Evolutionary conservation across 2,329 filamentous ascomycete genomes (phyloP).

Genomic region (Neopestalotiopsis rosae): DNA sequence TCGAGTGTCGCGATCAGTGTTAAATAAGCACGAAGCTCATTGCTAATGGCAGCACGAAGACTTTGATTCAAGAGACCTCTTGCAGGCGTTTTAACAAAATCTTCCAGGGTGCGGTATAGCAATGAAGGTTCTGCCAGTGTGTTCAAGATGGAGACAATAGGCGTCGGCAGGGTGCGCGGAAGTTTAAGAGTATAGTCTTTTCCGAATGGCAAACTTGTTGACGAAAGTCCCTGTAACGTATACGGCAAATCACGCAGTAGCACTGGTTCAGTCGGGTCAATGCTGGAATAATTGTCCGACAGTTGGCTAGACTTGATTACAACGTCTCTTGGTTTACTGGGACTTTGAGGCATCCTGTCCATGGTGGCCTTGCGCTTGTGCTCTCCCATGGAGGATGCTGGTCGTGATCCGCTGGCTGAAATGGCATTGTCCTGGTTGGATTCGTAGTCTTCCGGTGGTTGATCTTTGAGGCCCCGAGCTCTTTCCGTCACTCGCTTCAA

Average conservation of each 20-base stretch:
- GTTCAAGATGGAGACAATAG: conserved; percentile 85
- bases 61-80: conserved; percentile 91
- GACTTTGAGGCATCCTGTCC: conserved; percentile 24
- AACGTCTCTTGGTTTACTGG: conserved; percentile 50
- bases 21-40: conserved; percentile 87
- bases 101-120: conserved; percentile 81
- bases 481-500: conserved; percentile 15
- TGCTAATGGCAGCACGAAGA: conserved; percentile 82
- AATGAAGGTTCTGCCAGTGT: conserved; percentile 91
- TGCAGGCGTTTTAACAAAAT: conserved; percentile 81
- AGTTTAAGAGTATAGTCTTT: conserved; percentile 74
- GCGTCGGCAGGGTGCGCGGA: conserved; percentile 79
- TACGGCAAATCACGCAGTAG: conserved; percentile 85
- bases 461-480: conserved; percentile 2
- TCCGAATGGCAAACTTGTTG: conserved; percentile 79
- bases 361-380: conserved; percentile 31
- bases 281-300: conserved; percentile 60
- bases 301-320: conserved; percentile 62
- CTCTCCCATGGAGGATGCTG: conserved; percentile 27
- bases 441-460: conserved; percentile 10
- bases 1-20: conserved; percentile 91
- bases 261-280: conserved; percentile 67
- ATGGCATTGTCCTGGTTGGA: conserved; percentile 23
- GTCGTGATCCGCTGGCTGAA: conserved; percentile 19
- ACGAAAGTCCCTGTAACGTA: conserved; percentile 90